These are phyloP conservation scores for Mycosphaerella sp. DNA, from an alignment of 2,329 filamentous ascomycete species.

Conservation along the genomic window DNA sequence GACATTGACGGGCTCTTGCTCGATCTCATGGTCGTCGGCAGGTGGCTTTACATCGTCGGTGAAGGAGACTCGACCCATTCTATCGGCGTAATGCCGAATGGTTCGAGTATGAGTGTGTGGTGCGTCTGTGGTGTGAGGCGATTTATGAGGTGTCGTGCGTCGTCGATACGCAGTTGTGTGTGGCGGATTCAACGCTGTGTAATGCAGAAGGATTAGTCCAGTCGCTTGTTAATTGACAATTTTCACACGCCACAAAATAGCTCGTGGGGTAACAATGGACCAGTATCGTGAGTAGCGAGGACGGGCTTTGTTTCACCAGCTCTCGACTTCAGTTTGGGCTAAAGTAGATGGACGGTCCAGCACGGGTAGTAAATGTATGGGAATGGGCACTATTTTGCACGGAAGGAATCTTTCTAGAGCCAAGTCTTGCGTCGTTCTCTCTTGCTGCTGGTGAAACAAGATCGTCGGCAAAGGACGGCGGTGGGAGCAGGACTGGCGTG, in stretches of 20 bases:
- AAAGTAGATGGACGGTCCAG: slow-evolving; percentile 1
- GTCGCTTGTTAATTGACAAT: neutral
- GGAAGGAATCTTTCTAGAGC: slow-evolving; percentile 9
- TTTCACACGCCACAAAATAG: slow-evolving; percentile 4
- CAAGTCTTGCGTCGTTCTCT: slow-evolving; percentile 8
- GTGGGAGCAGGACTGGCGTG: slow-evolving; percentile 7
- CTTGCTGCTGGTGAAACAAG: slow-evolving; percentile 13
- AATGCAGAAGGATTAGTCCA: slow-evolving; percentile 1
- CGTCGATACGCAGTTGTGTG: neutral
- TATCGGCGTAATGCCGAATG: slow-evolving; percentile 48
- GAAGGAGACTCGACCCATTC: slow-evolving; percentile 51
- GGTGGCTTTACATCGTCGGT: slow-evolving; percentile 45
- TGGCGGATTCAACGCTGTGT: slow-evolving; percentile 3
- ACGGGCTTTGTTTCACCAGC: slow-evolving; percentile 1
- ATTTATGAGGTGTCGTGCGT: neutral
- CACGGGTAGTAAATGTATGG: neutral
- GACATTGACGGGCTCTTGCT: slow-evolving; percentile 53
- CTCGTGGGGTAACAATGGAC: slow-evolving; percentile 6
- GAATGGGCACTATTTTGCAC: slow-evolving; percentile 1
- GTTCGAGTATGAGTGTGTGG: slow-evolving; percentile 16
- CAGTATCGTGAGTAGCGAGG: neutral
- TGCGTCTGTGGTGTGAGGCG: slow-evolving; percentile 4
- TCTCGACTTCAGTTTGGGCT: slow-evolving; percentile 5
- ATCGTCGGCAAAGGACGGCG: slow-evolving; percentile 10
- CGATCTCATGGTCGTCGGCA: slow-evolving; percentile 38